phyloP scores from a whole-genome alignment of 2,329 filamentous ascomycete species.

The Bipolaris bicolor region DNA sequence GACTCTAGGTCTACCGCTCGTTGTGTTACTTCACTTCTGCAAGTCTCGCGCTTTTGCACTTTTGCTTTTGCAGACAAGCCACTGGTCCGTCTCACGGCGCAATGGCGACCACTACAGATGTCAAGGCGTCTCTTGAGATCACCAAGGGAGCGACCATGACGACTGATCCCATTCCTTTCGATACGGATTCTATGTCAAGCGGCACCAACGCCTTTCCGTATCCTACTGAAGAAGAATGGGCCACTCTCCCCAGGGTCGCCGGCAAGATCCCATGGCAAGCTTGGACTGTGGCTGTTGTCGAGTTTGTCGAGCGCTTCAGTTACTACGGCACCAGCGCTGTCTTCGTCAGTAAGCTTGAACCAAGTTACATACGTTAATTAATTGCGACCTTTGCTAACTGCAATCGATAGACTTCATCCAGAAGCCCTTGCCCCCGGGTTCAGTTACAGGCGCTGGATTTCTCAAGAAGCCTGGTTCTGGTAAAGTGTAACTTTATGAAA shows the following conservation, averaged over 20 bases:
- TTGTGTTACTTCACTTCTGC: slow-evolving; percentile 5
- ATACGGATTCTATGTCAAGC: slow-evolving; percentile 35
- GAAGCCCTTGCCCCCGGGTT: slow-evolving; percentile 39
- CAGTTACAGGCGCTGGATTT: slow-evolving; percentile 45
- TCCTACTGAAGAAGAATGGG: slow-evolving; percentile 47
- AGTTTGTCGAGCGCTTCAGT: slow-evolving; percentile 47
- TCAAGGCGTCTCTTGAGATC: slow-evolving; percentile 41
- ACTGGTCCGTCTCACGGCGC: slow-evolving; percentile 4
- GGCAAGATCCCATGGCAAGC: slow-evolving; percentile 45
- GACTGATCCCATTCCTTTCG: slow-evolving; percentile 35
- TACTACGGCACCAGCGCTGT: slow-evolving; percentile 49
- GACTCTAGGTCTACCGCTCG: slow-evolving; percentile 14
- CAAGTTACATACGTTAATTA: not conserved
- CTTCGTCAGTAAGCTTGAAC: slow-evolving; percentile 28
- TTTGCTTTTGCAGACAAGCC: slow-evolving; percentile 3
- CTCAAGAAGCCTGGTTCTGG: slow-evolving; percentile 45
- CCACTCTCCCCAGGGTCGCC: slow-evolving; percentile 45
- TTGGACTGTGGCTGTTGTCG: slow-evolving; percentile 46
- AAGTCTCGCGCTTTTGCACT: not conserved
- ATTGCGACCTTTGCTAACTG: not conserved
- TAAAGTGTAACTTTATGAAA: not conserved
- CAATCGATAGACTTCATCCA: slow-evolving; percentile 47
- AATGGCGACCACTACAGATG: slow-evolving; percentile 33
- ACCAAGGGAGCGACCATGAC: slow-evolving; percentile 37
- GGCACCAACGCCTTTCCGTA: slow-evolving; percentile 31